Conservation (phyloP, 768 basidiomycete species). For the Leccinum subgranulosum region DNA sequence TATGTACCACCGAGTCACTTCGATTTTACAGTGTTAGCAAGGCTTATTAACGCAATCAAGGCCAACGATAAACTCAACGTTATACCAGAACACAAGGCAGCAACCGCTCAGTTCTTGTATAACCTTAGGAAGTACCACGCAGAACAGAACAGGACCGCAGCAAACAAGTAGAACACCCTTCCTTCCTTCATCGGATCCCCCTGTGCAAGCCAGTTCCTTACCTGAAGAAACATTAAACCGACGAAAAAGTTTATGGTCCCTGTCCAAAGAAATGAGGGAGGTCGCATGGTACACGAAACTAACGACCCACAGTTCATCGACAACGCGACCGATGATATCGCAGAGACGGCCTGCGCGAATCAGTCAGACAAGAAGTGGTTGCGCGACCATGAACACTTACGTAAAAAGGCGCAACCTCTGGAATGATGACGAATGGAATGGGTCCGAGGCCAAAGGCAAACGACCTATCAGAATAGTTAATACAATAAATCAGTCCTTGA, state of each 20-base stretch:
- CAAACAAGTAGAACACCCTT: constrained; percentile 88
- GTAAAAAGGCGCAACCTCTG: constrained; percentile 81
- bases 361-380: neutral
- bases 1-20: neutral
- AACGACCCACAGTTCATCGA: constrained; percentile 61
- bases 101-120: constrained; percentile 20
- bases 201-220: constrained; percentile 70
- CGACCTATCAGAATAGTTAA: constrained; percentile 44
- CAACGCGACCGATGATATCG: constrained; percentile 71
- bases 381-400: constrained; percentile 40
- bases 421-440: constrained; percentile 88
- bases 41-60: constrained; percentile 17
- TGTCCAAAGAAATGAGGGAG: constrained; percentile 25
- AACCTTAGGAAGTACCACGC: constrained; percentile 22
- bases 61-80: neutral
- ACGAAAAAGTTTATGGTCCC: constrained; percentile 87
- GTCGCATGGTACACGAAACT: neutral
- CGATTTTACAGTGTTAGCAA: neutral
- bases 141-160: constrained; percentile 43
- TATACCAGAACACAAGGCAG: neutral
- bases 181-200: constrained; percentile 65
- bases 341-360: constrained; percentile 63
- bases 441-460: constrained; percentile 92
- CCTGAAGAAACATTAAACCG: constrained; percentile 79
- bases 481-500: neutral